These are phyloP conservation scores for Paulownia fortunei DNA, from an alignment of 257 asterid genomes.

Conservation along the genomic window DNA sequence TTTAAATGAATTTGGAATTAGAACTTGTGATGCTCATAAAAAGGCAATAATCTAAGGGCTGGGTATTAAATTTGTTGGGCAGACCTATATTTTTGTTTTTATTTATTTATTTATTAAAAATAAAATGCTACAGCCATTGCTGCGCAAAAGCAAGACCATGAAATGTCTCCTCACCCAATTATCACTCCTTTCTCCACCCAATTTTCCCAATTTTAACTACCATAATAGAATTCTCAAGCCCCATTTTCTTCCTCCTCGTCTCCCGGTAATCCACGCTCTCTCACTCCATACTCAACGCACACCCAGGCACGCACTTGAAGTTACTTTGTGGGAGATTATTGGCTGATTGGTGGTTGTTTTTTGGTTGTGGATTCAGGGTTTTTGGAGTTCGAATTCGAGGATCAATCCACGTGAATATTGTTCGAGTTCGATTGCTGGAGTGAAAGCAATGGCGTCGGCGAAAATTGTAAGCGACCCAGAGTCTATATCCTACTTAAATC, in stretches of 20 bases:
- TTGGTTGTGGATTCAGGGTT: constrained; percentile 45
- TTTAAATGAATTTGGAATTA: neutral
- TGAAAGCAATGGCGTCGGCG: constrained; percentile 63
- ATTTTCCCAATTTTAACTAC: constrained; percentile 13
- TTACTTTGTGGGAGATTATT: neutral
- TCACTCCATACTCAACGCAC: neutral
- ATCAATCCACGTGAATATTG: constrained; percentile 36
- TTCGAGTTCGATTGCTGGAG: constrained; percentile 42
- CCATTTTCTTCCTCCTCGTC: constrained; percentile 20
- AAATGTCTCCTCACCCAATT: constrained; percentile 55
- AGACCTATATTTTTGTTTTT: neutral
- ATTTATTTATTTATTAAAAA: neutral
- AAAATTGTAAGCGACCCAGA: constrained; percentile 56
- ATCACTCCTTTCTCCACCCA: constrained; percentile 29
- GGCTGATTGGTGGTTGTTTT: constrained; percentile 28
- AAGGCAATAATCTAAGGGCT: neutral
- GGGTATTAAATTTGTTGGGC: no score
- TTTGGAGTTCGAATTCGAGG: constrained; percentile 42
- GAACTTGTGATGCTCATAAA: neutral
- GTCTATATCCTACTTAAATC: constrained; percentile 65
- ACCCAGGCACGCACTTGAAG: no score
- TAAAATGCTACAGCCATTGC: constrained; percentile 45
- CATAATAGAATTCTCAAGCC: constrained; percentile 31
- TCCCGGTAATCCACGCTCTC: neutral
- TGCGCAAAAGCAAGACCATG: constrained; percentile 60